Base-by-base conservation (phyloP, 2,329 filamentous ascomycete species). In the Aspergillus amoenus region DNA sequence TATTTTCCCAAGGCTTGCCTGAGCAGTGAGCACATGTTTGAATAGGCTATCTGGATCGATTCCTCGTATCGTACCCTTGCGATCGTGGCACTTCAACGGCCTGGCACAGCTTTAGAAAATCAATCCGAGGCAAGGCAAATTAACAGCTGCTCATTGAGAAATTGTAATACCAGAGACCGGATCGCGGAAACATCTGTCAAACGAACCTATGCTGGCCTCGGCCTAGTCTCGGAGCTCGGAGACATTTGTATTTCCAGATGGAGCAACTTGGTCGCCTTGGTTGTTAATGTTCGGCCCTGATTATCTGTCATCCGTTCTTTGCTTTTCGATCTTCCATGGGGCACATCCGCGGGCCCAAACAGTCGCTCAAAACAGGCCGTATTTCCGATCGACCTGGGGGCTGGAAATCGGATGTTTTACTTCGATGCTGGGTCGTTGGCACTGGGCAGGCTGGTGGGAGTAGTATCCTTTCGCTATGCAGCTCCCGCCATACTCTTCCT, bases 211-310 rank as follows among this genome's bases (percentile, higher is more conserved):
- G 46, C 42, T 37, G 12, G 13, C 18, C 44, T 41, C 13, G 49
- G 58, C 37, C 58, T 62, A 60, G 57, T 42, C 57, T 64, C 63
- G 61, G 63, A 61, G 56, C 58, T 64, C 63, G 63, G 63, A 62
- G 63, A 57, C 58, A 62, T 57, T 51, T 47, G 52, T 32, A 45
- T 52, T 57, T 41, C 34, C 54, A 12, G 17, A 37, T 51, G 50
- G 32, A 46, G 49, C 55, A 57, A 61, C 58, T 62, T 57, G 54
- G 46, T 58, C 52, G 52, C 60, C 60, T 15, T 13, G 18, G 17
- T 21, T 12, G 27, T 30, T 30, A 30, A 30, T 45, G 13, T 17
- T 42, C 40, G 52, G 52, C n/a, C 27, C 27, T 52, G 42, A 60
- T 52, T 57, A 57, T 51, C 43, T 57, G 49, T 48, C 54, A 55